A percentile compares a stretch with the other conserved stretches of the same genome.
These are phyloP conservation scores for Termitomyces sp. DNA, from an alignment of 768 basidiomycete genomes.

Conservation along the genomic window DNA sequence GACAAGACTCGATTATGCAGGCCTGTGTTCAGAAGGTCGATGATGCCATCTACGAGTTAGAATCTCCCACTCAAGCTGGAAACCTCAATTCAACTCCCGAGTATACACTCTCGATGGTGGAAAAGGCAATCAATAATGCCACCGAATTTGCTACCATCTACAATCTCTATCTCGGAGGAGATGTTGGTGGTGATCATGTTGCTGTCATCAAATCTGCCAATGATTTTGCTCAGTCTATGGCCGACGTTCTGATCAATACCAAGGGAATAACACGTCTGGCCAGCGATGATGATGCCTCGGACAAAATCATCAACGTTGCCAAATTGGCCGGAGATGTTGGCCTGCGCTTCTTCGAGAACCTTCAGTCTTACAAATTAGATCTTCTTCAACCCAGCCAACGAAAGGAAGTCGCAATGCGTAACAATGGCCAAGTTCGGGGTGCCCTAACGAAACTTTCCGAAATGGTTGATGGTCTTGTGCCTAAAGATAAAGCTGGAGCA, in stretches of 20 bases:
- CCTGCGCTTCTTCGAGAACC: slow-evolving; percentile 88
- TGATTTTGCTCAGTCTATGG: slow-evolving; percentile 89
- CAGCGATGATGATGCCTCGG: slow-evolving; percentile 87
- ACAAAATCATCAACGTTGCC: slow-evolving; percentile 83
- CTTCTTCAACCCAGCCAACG: slow-evolving; percentile 70
- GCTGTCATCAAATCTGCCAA: slow-evolving; percentile 98
- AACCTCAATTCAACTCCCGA: slow-evolving; percentile 98
- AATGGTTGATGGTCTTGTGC: slow-evolving; percentile 79
- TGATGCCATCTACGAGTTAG: slow-evolving; percentile 95
- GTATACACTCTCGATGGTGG: slow-evolving; percentile 97
- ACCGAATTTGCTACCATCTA: slow-evolving; percentile 95
- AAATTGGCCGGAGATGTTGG: slow-evolving; percentile 86
- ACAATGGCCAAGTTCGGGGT: slow-evolving; percentile 81
- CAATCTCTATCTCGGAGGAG: slow-evolving; percentile 84
- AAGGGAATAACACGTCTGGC: slow-evolving; percentile 95
- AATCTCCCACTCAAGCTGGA: slow-evolving; percentile 91
- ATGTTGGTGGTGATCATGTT: slow-evolving; percentile 90
- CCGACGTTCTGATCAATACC: slow-evolving; percentile 89
- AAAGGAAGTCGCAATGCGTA: slow-evolving; percentile 85
- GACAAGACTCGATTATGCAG: slow-evolving; percentile 91
- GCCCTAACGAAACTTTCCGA: slow-evolving; percentile 86
- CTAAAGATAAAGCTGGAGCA: slow-evolving; percentile 73
- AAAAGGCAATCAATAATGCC: slow-evolving; percentile 91
- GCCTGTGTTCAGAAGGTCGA: slow-evolving; percentile 97
- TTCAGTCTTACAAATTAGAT: slow-evolving; percentile 94